These are phyloP conservation scores for Kluyveromyces sp. DNA, from an alignment of 1,139 yeast species.

Conservation along the genomic window DNA sequence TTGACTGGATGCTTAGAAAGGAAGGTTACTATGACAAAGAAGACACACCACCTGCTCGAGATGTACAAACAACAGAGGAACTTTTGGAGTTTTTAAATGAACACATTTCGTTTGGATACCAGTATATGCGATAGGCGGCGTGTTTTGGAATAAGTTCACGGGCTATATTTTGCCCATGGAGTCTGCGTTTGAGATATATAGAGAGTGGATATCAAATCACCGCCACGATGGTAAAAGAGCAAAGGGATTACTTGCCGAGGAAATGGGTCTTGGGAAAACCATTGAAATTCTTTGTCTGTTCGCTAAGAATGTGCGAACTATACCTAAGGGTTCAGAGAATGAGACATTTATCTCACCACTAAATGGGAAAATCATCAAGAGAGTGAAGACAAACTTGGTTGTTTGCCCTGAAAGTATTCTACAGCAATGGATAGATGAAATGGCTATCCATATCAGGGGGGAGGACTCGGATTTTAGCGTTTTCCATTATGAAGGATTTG, in stretches of 20 bases:
- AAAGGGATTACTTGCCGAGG: slow-evolving; percentile 74
- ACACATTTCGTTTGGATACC: slow-evolving; percentile 24
- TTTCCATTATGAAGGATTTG: slow-evolving; percentile 56
- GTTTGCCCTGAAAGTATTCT: slow-evolving; percentile 80
- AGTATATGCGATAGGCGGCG: slow-evolving; percentile 7
- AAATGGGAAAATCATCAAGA: slow-evolving; percentile 33
- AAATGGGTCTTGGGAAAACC: slow-evolving; percentile 96
- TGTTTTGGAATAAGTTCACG: slow-evolving; percentile 29
- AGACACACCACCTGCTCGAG: background rate
- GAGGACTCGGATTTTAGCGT: slow-evolving; percentile 35
- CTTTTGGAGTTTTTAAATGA: slow-evolving; percentile 19
- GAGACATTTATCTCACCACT: slow-evolving; percentile 3
- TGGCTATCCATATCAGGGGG: slow-evolving; percentile 40
- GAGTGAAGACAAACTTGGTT: slow-evolving; percentile 65
- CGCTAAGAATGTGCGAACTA: slow-evolving; percentile 42
- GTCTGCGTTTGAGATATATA: slow-evolving; percentile 12
- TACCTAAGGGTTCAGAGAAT: slow-evolving; percentile 9
- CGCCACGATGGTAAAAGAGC: slow-evolving; percentile 32
- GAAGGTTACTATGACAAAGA: slow-evolving; percentile 11
- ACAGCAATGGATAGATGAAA: slow-evolving; percentile 78
- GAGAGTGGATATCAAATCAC: slow-evolving; percentile 3
- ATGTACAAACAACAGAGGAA: background rate
- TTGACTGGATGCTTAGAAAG: slow-evolving; percentile 28
- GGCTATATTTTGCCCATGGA: slow-evolving; percentile 18
- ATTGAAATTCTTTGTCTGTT: slow-evolving; percentile 69